phyloP scores from a whole-genome alignment of 345 rosid genomes.

The Brassica napus region DNA sequence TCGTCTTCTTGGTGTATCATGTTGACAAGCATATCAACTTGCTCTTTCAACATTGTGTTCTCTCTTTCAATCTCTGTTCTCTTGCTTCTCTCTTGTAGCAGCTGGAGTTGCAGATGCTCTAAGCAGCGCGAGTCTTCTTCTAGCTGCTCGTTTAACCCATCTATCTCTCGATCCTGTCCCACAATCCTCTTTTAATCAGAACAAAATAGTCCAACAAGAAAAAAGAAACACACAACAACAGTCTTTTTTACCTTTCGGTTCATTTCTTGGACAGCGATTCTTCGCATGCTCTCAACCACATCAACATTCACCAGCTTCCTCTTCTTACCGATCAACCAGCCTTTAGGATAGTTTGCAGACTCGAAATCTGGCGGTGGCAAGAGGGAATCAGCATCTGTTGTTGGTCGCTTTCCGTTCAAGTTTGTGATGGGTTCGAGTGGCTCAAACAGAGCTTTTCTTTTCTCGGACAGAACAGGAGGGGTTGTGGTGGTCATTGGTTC shows the following conservation, averaged over 20 bases:
- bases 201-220: not conserved
- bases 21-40: slow-evolving; percentile 75
- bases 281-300: slow-evolving; percentile 95
- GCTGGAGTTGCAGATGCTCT: slow-evolving; percentile 84
- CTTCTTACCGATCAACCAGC: slow-evolving; percentile 94
- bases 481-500: slow-evolving; percentile 41
- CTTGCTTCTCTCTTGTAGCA: slow-evolving; percentile 75
- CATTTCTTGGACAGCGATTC: slow-evolving; percentile 94
- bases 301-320: slow-evolving; percentile 91
- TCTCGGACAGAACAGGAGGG: slow-evolving; percentile 57
- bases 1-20: slow-evolving; percentile 61
- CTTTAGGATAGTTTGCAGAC: slow-evolving; percentile 74
- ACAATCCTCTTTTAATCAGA: not conserved
- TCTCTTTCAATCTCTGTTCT: slow-evolving; percentile 80
- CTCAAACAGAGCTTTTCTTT: slow-evolving; percentile 83
- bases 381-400: slow-evolving; percentile 57
- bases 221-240: not conserved
- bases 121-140: slow-evolving; percentile 83
- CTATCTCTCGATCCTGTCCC: slow-evolving; percentile 81
- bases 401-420: slow-evolving; percentile 48
- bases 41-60: slow-evolving; percentile 75
- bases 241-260: slow-evolving; percentile 74
- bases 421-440: slow-evolving; percentile 69
- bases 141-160: slow-evolving; percentile 86
- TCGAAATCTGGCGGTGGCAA: slow-evolving; percentile 96